phyloP scores from a whole-genome alignment of 1,284 basidiomycete species.

The Fistulinella cinereoalba region DNA sequence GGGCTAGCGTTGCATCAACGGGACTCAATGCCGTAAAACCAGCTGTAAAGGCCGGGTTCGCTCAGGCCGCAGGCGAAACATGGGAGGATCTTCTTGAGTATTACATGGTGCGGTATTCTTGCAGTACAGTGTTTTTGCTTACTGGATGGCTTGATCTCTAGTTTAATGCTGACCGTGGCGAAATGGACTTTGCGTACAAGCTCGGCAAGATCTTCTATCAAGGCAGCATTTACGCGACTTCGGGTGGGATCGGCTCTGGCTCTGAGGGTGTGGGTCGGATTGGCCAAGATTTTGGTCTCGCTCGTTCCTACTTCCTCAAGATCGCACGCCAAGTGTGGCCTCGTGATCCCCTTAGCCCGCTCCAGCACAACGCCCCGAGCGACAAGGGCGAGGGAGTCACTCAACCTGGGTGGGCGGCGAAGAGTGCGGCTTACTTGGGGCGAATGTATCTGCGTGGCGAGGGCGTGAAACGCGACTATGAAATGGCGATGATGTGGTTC shows the following conservation, averaged over 20 bases:
- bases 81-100: slow-evolving; percentile 93
- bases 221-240: slow-evolving; percentile 76
- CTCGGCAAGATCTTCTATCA: slow-evolving; percentile 94
- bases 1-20: slow-evolving; percentile 88
- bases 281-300: slow-evolving; percentile 69
- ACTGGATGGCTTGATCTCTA: slow-evolving; percentile 35
- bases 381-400: slow-evolving; percentile 55
- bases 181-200: slow-evolving; percentile 81
- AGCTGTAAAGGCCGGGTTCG: slow-evolving; percentile 80
- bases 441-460: slow-evolving; percentile 95
- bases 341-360: slow-evolving; percentile 58
- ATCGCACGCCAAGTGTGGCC: slow-evolving; percentile 87
- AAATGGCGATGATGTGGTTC: slow-evolving; percentile 90
- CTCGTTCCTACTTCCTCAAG: slow-evolving; percentile 76
- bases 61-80: slow-evolving; percentile 82
- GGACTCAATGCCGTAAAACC: slow-evolving; percentile 68
- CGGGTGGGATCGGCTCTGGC: slow-evolving; percentile 76
- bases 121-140: too few species aligned
- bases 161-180: slow-evolving; percentile 91
- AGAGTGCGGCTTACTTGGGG: slow-evolving; percentile 83
- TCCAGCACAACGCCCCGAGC: slow-evolving; percentile 40
- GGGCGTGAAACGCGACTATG: slow-evolving; percentile 78
- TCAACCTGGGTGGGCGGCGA: slow-evolving; percentile 65
- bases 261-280: slow-evolving; percentile 86
- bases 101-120: slow-evolving; percentile 65